Conservation (phyloP, 2,329 filamentous ascomycete genomes). For the Diaporthe helianthi region DNA sequence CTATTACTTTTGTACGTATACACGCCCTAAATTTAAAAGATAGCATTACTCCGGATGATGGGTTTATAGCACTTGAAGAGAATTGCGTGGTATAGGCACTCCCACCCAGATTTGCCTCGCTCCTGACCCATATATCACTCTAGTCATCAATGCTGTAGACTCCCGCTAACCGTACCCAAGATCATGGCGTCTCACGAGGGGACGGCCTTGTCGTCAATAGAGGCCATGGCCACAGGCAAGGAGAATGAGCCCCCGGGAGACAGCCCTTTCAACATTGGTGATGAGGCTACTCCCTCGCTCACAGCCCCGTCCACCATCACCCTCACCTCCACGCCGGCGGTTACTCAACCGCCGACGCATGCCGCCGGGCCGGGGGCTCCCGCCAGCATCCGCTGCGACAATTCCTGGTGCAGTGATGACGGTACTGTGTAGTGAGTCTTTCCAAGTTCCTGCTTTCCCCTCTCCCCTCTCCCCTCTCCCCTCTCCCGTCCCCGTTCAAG, state of each 20-base stretch:
- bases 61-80: background rate
- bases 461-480: too few relatives aligned
- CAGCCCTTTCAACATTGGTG: background rate
- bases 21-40: background rate
- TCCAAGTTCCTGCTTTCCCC: background rate
- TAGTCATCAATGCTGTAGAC: too few relatives aligned
- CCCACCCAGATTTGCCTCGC: background rate
- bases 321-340: background rate
- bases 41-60: background rate
- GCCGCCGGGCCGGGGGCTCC: too few relatives aligned
- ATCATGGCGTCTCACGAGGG: background rate
- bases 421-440: constrained; percentile 19
- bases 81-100: background rate
- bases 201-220: background rate
- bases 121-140: background rate
- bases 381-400: background rate
- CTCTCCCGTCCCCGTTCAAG: too few relatives aligned
- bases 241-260: background rate
- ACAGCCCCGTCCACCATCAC: background rate
- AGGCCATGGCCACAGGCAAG: background rate
- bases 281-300: background rate
- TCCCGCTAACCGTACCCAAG: background rate
- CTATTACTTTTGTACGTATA: constrained; percentile 15
- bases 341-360: background rate
- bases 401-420: background rate